Conservation (phyloP, 768 basidiomycete genomes). For the Agrocybe pediades region DNA sequence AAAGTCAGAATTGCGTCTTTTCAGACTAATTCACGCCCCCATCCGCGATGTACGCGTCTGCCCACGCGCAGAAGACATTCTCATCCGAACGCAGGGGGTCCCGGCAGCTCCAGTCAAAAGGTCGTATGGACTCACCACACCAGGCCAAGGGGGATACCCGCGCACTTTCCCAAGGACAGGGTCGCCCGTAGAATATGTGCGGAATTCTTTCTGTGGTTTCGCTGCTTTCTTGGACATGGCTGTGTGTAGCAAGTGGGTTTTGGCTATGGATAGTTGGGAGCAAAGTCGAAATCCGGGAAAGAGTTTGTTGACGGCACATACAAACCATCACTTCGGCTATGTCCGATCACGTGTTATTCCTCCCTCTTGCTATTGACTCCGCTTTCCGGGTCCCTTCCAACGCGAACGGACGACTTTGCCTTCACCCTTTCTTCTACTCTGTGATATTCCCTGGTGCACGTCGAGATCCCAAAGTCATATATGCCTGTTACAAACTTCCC, state of each 20-base stretch:
- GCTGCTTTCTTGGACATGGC: constrained; percentile 58
- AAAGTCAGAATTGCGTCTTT: constrained; percentile 11
- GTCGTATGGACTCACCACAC: constrained; percentile 89
- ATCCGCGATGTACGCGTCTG: constrained; percentile 17
- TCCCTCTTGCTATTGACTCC: no score
- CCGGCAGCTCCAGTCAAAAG: no score
- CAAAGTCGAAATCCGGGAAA: constrained; percentile 10
- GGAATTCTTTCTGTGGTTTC: constrained; percentile 48
- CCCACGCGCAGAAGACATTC: no score
- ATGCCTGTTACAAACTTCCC: no score
- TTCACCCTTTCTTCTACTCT: no score
- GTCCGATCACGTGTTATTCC: not conserved
- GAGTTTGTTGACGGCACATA: constrained; percentile 19
- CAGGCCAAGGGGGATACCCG: constrained; percentile 95
- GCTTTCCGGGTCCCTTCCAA: no score
- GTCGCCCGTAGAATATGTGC: constrained; percentile 72
- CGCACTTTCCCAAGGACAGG: constrained; percentile 91
- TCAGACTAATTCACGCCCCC: not conserved
- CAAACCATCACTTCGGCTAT: not conserved
- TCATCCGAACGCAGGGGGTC: no score
- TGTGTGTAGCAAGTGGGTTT: constrained; percentile 1
- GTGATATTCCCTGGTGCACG: no score
- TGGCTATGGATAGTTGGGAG: constrained; percentile 1
- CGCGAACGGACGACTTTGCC: no score
- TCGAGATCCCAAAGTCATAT: no score